A percentile compares a stretch with the other conserved stretches of the same genome.
Conservation (phyloP, 768 basidiomycete genomes). For the Suillus variegatus region DNA sequence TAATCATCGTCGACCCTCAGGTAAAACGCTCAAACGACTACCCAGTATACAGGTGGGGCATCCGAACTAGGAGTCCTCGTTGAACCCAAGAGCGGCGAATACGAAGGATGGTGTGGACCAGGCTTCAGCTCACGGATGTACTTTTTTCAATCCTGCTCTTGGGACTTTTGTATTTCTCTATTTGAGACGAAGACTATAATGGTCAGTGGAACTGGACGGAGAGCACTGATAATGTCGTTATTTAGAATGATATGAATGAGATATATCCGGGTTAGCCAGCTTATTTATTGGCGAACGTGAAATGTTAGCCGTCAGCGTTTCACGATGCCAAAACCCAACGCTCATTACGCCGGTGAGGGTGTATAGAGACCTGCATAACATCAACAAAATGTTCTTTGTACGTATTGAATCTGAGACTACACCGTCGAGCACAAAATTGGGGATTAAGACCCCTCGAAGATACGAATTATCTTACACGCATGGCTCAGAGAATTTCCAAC, state of each 20-base stretch:
- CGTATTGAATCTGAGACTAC: too few species aligned
- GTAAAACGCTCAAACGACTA: constrained; percentile 80
- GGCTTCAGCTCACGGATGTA: constrained; percentile 97
- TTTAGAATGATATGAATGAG: constrained; percentile 99
- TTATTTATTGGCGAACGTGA: neutral
- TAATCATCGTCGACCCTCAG: constrained; percentile 96
- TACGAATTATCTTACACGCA: too few species aligned
- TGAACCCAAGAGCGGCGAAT: constrained; percentile 80
- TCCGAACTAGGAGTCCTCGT: constrained; percentile 81
- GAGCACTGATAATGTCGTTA: constrained; percentile 73
- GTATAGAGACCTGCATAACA: constrained; percentile 95
- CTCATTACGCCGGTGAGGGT: constrained; percentile 97
- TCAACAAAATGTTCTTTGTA: constrained; percentile 94
- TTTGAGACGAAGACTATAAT: neutral
- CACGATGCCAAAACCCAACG: constrained; percentile 69
- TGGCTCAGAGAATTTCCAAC: too few species aligned
- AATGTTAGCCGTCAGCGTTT: constrained; percentile 89
- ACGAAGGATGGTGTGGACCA: constrained; percentile 99
- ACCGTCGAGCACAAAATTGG: too few species aligned
- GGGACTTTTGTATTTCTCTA: constrained; percentile 48
- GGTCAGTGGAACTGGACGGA: neutral
- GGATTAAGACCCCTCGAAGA: too few species aligned
- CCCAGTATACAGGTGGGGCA: constrained; percentile 83
- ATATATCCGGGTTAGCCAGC: constrained; percentile 40
- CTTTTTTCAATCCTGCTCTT: constrained; percentile 89